phyloP scores from a whole-genome alignment of 2,329 filamentous ascomycete species.

The Diplocarpon rosae region DNA sequence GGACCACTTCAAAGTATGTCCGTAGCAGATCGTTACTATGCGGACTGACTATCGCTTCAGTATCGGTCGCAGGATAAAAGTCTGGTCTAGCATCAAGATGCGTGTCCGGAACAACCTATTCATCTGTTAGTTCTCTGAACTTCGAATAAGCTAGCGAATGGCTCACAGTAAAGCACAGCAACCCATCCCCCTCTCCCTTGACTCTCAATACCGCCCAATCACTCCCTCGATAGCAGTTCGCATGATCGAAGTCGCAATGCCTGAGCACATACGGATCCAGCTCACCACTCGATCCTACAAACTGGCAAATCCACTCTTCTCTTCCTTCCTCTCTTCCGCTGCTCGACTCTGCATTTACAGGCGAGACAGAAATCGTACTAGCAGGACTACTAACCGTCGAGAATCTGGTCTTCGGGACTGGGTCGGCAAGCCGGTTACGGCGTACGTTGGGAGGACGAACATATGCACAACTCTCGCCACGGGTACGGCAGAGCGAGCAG shows the following conservation, averaged over 20 bases:
- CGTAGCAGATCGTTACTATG: conserved; percentile 13
- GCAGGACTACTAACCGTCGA: conserved; percentile 11
- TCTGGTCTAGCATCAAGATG: conserved; percentile 18
- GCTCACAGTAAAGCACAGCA: conserved; percentile 19
- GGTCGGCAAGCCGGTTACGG: conserved; percentile 8
- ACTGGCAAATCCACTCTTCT: conserved; percentile 18
- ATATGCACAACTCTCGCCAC: conserved; percentile 21
- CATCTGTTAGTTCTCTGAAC: not conserved
- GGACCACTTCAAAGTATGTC: conserved; percentile 20
- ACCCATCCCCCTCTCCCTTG: conserved; percentile 15
- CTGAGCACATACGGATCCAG: conserved; percentile 21
- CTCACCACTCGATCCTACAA: conserved; percentile 22
- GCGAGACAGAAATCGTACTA: conserved; percentile 9
- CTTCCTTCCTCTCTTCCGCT: not conserved
- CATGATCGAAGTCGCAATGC: conserved; percentile 22
- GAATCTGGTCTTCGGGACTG: conserved; percentile 4
- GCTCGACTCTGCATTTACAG: not conserved
- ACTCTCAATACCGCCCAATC: conserved; percentile 21
- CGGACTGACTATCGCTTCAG: conserved; percentile 15
- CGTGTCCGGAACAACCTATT: conserved; percentile 20
- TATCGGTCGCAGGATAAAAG: conserved; percentile 18
- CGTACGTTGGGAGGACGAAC: conserved; percentile 19
- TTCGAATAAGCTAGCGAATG: not conserved
- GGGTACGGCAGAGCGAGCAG: conserved; percentile 18
- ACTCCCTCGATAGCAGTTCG: conserved; percentile 19